Evolutionary conservation across 805 yeast genomes (phyloP).

Genomic region (Kodamaea nitidulidarum): DNA sequence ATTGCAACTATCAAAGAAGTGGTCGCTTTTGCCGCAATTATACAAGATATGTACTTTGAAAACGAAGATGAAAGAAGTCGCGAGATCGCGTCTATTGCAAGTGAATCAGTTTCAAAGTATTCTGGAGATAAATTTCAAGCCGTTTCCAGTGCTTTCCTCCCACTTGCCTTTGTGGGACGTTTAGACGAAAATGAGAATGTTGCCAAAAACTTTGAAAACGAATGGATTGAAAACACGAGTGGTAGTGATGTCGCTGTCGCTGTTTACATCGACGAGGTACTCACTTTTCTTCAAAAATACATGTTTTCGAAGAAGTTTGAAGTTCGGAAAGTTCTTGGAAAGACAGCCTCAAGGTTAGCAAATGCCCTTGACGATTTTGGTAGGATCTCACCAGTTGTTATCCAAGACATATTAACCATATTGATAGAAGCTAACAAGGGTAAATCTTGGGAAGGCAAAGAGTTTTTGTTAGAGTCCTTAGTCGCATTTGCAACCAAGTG

Average conservation of each 20-base stretch:
- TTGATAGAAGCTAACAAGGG: conserved; percentile 65
- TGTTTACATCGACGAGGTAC: conserved; percentile 67
- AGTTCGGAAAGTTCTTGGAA: conserved; percentile 67
- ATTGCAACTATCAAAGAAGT: conserved; percentile 51
- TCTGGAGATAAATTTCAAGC: conserved; percentile 64
- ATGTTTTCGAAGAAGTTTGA: conserved; percentile 56
- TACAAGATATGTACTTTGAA: conserved; percentile 59
- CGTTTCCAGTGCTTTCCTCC: conserved; percentile 63
- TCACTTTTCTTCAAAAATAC: conserved; percentile 45
- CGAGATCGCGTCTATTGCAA: conserved; percentile 54
- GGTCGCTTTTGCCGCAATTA: conserved; percentile 47
- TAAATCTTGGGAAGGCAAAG: conserved; percentile 87
- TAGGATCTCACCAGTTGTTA: conserved; percentile 19
- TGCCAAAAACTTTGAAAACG: conserved; percentile 47
- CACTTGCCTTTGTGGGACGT: conserved; percentile 74
- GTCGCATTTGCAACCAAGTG: conserved; percentile 53
- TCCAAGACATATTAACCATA: conserved; percentile 41
- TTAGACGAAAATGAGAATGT: conserved; percentile 55
- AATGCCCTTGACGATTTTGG: conserved; percentile 34
- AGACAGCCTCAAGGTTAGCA: conserved; percentile 58
- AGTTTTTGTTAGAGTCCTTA: conserved; percentile 64
- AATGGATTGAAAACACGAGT: conserved; percentile 75
- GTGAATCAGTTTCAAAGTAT: conserved; percentile 63
- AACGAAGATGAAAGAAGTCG: conserved; percentile 41
- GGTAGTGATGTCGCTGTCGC: conserved; percentile 70